These are phyloP conservation scores for Talaromyces atroroseus DNA, from an alignment of 2,329 filamentous ascomycete species.

Conservation along the genomic window DNA sequence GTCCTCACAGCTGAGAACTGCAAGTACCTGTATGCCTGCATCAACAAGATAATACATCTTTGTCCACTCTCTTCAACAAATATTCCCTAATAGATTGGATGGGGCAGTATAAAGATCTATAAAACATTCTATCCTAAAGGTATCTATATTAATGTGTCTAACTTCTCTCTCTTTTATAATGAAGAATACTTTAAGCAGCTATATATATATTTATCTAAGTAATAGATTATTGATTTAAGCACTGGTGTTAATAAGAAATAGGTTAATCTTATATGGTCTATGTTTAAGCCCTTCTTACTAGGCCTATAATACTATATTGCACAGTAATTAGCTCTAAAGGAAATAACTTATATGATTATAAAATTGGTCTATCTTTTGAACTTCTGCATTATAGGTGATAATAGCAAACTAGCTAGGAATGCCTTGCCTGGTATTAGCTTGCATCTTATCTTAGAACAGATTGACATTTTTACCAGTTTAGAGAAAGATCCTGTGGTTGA, in stretches of 20 bases:
- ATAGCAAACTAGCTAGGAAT: too few relatives aligned
- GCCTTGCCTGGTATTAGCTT: too few relatives aligned
- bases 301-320: background rate
- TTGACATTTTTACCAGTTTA: too few relatives aligned
- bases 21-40: background rate
- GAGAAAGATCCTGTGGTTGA: too few relatives aligned
- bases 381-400: too few relatives aligned
- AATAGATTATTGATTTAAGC: background rate
- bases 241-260: background rate
- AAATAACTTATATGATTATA: too few relatives aligned
- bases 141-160: background rate
- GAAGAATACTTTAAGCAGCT: background rate
- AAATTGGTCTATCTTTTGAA: too few relatives aligned
- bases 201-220: background rate
- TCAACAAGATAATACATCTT: background rate
- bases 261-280: background rate
- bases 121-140: background rate
- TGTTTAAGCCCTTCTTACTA: background rate
- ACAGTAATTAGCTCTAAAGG: background rate
- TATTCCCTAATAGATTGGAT: background rate
- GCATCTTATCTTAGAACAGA: too few relatives aligned
- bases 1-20: too few relatives aligned
- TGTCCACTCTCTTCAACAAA: background rate
- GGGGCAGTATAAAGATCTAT: background rate
- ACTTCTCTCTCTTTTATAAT: background rate